Percentiles rank a stretch among this genome's conserved stretches.
These are phyloP conservation scores for Brassica rapa DNA, from an alignment of 345 rosid genomes.

Conservation along the genomic window DNA sequence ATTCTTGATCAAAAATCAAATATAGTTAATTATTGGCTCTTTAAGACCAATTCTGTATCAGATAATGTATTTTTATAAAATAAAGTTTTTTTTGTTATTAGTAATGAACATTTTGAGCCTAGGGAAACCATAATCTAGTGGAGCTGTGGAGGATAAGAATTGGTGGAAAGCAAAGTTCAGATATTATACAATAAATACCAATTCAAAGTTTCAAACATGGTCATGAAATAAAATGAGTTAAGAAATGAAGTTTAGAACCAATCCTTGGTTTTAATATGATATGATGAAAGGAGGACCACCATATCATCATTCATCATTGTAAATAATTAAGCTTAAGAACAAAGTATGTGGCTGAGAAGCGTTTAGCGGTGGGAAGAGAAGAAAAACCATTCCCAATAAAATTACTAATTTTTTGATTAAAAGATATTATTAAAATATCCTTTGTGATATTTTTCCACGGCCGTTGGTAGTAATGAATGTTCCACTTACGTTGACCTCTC, in stretches of 20 bases:
- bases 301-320: constrained; percentile 22
- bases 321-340: constrained; percentile 12
- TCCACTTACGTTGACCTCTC: constrained; percentile 41
- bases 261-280: constrained; percentile 21
- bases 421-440: background rate
- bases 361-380: constrained; percentile 34
- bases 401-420: background rate
- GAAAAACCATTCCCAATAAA: constrained; percentile 13
- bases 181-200: background rate
- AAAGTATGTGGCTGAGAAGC: constrained; percentile 32
- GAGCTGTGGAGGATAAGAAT: constrained; percentile 35
- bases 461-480: constrained; percentile 9
- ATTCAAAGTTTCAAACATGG: constrained; percentile 7
- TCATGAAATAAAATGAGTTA: background rate
- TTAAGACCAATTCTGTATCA: background rate
- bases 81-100: constrained; percentile 3
- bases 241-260: constrained; percentile 33
- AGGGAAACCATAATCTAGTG: constrained; percentile 21
- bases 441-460: constrained; percentile 28
- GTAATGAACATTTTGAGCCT: background rate
- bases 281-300: constrained; percentile 30
- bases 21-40: background rate
- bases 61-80: constrained; percentile 22
- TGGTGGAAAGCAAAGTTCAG: constrained; percentile 30
- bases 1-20: background rate